A percentile compares a stretch with the other conserved stretches of the same genome.
phyloP scores from a whole-genome alignment of 805 yeast species.

The Alloascoidea africana region DNA sequence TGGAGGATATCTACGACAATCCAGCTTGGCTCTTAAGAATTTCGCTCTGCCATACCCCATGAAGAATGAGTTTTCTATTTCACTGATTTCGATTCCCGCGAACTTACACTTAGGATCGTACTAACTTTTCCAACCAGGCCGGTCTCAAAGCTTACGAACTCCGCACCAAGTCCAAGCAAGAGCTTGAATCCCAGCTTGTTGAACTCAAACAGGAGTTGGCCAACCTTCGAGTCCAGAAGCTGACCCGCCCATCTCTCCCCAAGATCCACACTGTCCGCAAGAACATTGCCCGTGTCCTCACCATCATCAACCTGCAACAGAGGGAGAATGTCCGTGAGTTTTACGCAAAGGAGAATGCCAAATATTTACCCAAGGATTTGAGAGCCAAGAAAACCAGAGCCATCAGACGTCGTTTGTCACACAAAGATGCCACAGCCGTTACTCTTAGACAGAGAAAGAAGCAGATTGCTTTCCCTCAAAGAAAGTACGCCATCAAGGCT shows the following conservation, averaged over 20 bases:
- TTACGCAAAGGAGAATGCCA: constrained; percentile 73
- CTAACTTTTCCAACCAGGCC: too few relatives aligned
- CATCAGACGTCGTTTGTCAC: constrained; percentile 91
- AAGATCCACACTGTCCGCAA: constrained; percentile 95
- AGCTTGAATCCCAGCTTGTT: constrained; percentile 85
- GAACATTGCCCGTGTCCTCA: constrained; percentile 96
- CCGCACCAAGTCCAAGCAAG: constrained; percentile 93
- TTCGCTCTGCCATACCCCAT: too few relatives aligned
- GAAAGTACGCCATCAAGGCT: constrained; percentile 98
- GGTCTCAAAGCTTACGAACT: constrained; percentile 80
- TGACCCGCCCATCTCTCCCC: constrained; percentile 86
- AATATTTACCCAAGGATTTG: constrained; percentile 95
- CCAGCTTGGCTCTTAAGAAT: too few relatives aligned
- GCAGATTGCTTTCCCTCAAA: constrained; percentile 93
- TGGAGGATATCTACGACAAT: too few relatives aligned
- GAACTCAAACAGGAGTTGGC: constrained; percentile 96
- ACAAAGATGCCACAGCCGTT: constrained; percentile 64
- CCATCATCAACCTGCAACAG: constrained; percentile 92
- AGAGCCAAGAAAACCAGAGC: constrained; percentile 99
- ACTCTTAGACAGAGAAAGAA: constrained; percentile 88
- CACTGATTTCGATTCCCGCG: too few relatives aligned
- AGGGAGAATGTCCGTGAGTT: constrained; percentile 89
- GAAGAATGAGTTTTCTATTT: too few relatives aligned
- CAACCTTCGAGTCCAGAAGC: constrained; percentile 88
- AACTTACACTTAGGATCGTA: too few relatives aligned